Evolutionary conservation across 2,329 filamentous ascomycete species (phyloP).

Genomic region (Fusarium phyllophilum): DNA sequence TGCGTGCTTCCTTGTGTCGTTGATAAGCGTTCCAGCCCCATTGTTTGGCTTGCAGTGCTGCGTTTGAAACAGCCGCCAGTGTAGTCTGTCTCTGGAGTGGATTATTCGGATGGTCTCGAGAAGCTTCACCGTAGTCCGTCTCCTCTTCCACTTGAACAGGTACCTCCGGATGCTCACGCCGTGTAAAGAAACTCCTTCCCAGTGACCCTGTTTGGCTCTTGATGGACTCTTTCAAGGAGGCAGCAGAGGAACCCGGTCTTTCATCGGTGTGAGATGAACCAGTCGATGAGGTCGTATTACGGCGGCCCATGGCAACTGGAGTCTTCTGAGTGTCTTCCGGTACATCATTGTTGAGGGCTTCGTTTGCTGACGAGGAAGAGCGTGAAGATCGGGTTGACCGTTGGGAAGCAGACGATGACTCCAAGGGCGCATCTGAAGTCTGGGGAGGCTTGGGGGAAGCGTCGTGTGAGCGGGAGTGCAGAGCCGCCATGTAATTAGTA

Average conservation of each 20-base stretch:
- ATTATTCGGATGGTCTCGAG: slow-evolving; percentile 48
- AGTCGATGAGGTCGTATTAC: slow-evolving; percentile 53
- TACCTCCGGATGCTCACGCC: slow-evolving; percentile 52
- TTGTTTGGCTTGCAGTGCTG: slow-evolving; percentile 64
- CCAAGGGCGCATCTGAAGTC: slow-evolving; percentile 47
- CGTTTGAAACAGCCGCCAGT: slow-evolving; percentile 65
- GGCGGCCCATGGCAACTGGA: slow-evolving; percentile 44
- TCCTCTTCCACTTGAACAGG: slow-evolving; percentile 48
- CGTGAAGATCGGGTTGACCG: slow-evolving; percentile 60
- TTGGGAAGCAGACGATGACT: slow-evolving; percentile 52
- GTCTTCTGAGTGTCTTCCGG: slow-evolving; percentile 45
- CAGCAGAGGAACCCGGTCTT: slow-evolving; percentile 46
- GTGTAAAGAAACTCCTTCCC: slow-evolving; percentile 53
- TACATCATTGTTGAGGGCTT: slow-evolving; percentile 54
- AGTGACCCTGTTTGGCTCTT: slow-evolving; percentile 54
- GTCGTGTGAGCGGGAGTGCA: slow-evolving; percentile 71
- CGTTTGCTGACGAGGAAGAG: slow-evolving; percentile 60
- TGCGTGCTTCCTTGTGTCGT: slow-evolving; percentile 57
- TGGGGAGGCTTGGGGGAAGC: slow-evolving; percentile 58
- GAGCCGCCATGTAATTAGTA: slow-evolving; percentile 71
- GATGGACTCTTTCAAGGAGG: slow-evolving; percentile 50
- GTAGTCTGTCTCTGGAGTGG: slow-evolving; percentile 54
- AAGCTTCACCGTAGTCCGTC: slow-evolving; percentile 46
- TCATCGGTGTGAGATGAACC: slow-evolving; percentile 45
- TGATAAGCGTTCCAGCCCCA: slow-evolving; percentile 70